These are phyloP conservation scores for Clitopilus hobsonii DNA, from an alignment of 768 basidiomycete species.

Conservation along the genomic window DNA sequence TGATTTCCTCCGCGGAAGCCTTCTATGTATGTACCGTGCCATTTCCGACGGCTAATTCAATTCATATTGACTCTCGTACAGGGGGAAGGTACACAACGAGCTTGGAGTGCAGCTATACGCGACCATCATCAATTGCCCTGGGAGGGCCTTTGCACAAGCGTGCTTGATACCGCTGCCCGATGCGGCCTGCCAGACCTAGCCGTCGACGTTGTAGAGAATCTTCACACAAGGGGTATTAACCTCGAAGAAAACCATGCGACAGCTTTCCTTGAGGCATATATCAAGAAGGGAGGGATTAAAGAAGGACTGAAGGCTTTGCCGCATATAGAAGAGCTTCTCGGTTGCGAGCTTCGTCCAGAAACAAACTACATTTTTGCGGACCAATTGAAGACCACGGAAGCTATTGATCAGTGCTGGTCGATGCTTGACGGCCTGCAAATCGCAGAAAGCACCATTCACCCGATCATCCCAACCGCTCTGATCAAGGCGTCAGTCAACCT, in stretches of 20 bases:
- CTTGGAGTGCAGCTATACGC: constrained; percentile 59
- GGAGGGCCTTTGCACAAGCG: constrained; percentile 67
- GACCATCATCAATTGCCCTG: constrained; percentile 54
- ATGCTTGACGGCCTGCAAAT: constrained; percentile 56
- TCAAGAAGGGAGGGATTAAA: constrained; percentile 47
- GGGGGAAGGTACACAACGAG: constrained; percentile 60
- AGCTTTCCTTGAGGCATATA: constrained; percentile 72
- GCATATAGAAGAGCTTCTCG: constrained; percentile 53
- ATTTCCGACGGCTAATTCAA: background rate
- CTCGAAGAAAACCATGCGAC: constrained; percentile 74
- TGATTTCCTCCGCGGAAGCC: constrained; percentile 57
- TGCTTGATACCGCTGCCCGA: constrained; percentile 72
- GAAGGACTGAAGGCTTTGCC: constrained; percentile 59
- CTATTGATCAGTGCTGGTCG: constrained; percentile 61
- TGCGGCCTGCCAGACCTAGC: constrained; percentile 70
- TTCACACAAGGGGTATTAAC: constrained; percentile 43
- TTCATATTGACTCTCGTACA: constrained; percentile 21
- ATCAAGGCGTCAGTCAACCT: constrained; percentile 57
- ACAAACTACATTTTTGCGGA: constrained; percentile 50
- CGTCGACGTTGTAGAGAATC: constrained; percentile 52
- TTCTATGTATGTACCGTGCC: constrained; percentile 54
- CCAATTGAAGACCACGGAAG: constrained; percentile 42
- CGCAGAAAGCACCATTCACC: constrained; percentile 48
- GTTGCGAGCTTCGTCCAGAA: constrained; percentile 41
- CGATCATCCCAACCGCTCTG: constrained; percentile 60